Evolutionary conservation across 1,139 yeast genomes (phyloP).

Genomic region (Saccharomyces uvarum): DNA sequence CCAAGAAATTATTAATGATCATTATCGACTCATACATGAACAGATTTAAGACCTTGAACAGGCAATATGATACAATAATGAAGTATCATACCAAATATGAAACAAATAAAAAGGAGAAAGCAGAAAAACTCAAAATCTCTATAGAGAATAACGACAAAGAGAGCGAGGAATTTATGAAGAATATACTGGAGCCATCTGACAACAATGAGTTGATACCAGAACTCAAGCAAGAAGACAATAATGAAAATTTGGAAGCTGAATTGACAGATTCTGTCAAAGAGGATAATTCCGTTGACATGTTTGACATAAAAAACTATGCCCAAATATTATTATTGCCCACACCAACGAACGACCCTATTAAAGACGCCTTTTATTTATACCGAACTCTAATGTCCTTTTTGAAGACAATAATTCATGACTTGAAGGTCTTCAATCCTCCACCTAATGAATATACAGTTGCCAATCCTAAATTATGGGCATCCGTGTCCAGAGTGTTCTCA

Average conservation of each 20-base stretch:
- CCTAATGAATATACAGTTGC: constrained; percentile 61
- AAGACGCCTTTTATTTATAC: constrained; percentile 82
- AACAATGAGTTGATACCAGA: constrained; percentile 20
- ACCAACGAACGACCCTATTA: constrained; percentile 55
- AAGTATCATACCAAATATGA: constrained; percentile 53
- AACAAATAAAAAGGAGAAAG: constrained; percentile 28
- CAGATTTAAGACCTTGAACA: constrained; percentile 67
- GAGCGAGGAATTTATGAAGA: constrained; percentile 24
- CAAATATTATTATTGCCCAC: constrained; percentile 43
- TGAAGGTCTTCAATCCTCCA: constrained; percentile 85
- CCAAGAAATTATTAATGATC: constrained; percentile 58
- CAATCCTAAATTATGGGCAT: constrained; percentile 72
- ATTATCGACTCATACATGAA: constrained; percentile 85
- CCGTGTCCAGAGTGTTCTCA: constrained; percentile 74
- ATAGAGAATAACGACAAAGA: constrained; percentile 21
- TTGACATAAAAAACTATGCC: constrained; percentile 40
- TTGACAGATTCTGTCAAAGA: constrained; percentile 24
- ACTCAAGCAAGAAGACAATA: constrained; percentile 10
- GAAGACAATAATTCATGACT: constrained; percentile 83
- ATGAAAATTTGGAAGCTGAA: constrained; percentile 2
- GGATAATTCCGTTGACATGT: constrained; percentile 36
- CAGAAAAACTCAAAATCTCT: constrained; percentile 18
- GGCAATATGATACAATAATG: constrained; percentile 62
- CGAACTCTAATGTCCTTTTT: constrained; percentile 83
- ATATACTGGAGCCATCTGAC: constrained; percentile 5